Evolutionary conservation across 768 basidiomycete genomes (phyloP).

Genomic region (Gloeopeniophorella convolvens): DNA sequence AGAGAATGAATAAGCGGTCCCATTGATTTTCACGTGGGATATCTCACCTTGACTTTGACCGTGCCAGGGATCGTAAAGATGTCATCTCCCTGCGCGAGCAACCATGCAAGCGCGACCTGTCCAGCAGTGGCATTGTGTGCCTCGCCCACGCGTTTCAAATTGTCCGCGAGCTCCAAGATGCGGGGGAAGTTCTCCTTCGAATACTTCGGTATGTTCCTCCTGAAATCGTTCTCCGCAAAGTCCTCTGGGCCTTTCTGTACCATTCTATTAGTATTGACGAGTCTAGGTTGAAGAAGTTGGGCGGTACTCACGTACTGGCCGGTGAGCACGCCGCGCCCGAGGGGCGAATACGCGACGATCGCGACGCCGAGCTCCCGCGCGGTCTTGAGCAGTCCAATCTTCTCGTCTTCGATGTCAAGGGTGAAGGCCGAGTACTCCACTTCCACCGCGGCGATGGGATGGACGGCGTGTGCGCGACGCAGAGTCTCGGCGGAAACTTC

Average conservation of each 20-base stretch:
- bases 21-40: too few relatives aligned
- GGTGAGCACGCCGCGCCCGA: slow-evolving; percentile 43
- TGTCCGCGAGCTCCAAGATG: slow-evolving; percentile 34
- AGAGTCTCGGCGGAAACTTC: slow-evolving; percentile 30
- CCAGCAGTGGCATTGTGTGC: slow-evolving; percentile 37
- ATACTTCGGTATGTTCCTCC: slow-evolving; percentile 33
- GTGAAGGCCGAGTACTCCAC: slow-evolving; percentile 34
- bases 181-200: slow-evolving; percentile 41
- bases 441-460: slow-evolving; percentile 33
- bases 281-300: too few relatives aligned
- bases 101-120: slow-evolving; percentile 44
- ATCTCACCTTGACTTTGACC: slow-evolving; percentile 30
- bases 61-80: slow-evolving; percentile 45
- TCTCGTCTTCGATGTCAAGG: slow-evolving; percentile 31
- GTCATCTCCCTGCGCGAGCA: slow-evolving; percentile 40
- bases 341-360: slow-evolving; percentile 40
- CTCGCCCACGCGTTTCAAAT: slow-evolving; percentile 30
- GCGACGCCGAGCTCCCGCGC: slow-evolving; percentile 37
- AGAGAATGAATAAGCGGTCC: neutral
- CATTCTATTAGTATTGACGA: too few relatives aligned
- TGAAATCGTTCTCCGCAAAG: slow-evolving; percentile 35
- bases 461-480: slow-evolving; percentile 33
- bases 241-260: slow-evolving; percentile 34
- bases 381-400: slow-evolving; percentile 28
- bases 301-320: slow-evolving; percentile 34